A percentile compares a stretch with the other conserved stretches of the same genome.
Conservation (phyloP, 208 protist genomes). For the Trypanosoma mega region DNA sequence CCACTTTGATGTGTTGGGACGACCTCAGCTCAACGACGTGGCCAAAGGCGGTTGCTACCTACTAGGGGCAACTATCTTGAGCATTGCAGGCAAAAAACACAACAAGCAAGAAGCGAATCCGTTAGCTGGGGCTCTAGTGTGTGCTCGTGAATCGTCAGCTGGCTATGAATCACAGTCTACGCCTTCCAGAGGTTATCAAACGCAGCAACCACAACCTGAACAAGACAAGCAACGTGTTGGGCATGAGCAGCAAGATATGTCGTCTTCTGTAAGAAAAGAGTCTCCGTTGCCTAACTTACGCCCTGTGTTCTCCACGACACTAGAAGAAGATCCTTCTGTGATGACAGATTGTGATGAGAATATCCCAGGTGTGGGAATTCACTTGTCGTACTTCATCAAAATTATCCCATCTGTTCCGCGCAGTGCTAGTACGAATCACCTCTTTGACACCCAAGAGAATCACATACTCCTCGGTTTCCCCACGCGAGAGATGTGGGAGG, state of each 20-base stretch:
- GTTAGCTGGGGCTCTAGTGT: too few species aligned
- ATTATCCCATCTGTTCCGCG: conserved; percentile 13
- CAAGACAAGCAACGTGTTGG: too few species aligned
- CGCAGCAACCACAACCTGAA: too few species aligned
- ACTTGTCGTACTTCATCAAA: conserved; percentile 13
- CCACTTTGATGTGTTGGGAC: conserved; percentile 14
- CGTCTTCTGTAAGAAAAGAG: too few species aligned
- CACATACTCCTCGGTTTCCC: conserved; percentile 11
- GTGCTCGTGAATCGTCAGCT: too few species aligned
- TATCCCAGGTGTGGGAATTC: background rate
- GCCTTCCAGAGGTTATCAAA: too few species aligned
- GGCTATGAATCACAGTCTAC: too few species aligned
- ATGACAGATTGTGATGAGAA: background rate
- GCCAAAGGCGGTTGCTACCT: conserved; percentile 22
- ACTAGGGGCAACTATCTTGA: conserved; percentile 14
- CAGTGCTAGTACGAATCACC: background rate
- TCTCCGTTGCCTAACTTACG: too few species aligned
- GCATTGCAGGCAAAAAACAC: background rate
- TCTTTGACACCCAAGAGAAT: conserved; percentile 17
- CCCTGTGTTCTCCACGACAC: too few species aligned
- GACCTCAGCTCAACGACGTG: conserved; percentile 3
- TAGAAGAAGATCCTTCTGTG: too few species aligned
- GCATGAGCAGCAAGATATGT: too few species aligned
- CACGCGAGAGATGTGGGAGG: background rate
- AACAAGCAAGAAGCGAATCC: background rate